Percentiles rank a stretch among this genome's conserved stretches.
phyloP scores from a whole-genome alignment of 2,329 filamentous ascomycete species.

The Cryphonectria nitschkei region DNA sequence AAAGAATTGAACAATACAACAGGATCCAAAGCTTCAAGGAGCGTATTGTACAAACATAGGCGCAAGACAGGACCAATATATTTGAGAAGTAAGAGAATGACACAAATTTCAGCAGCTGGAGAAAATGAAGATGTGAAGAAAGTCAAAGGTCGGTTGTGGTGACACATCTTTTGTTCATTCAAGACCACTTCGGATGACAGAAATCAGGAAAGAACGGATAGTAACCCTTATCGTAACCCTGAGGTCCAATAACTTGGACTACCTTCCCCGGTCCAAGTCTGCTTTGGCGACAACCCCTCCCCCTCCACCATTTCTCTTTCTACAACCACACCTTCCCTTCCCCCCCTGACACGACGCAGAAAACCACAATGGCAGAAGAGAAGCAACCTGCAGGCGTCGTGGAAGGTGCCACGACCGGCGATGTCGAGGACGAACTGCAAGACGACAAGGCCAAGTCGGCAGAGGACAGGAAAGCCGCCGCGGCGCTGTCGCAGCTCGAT shows the following conservation, averaged over 20 bases:
- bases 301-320: background rate
- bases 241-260: background rate
- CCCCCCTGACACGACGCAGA: background rate
- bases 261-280: background rate
- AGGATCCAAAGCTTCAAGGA: background rate
- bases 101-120: background rate
- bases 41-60: background rate
- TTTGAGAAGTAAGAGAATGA: background rate
- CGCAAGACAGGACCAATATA: background rate
- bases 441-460: conserved; percentile 61
- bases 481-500: conserved; percentile 73
- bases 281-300: background rate
- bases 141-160: background rate
- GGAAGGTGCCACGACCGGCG: conserved; percentile 63
- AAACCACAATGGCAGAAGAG: conserved; percentile 59
- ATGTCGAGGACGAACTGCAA: conserved; percentile 60
- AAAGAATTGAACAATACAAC: background rate
- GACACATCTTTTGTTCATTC: conserved; percentile 6
- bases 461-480: conserved; percentile 77
- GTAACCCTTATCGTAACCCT: conserved; percentile 18
- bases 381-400: conserved; percentile 61
- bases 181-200: background rate
- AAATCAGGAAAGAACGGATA: background rate
- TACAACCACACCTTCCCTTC: conserved; percentile 4
- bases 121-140: background rate